phyloP scores from a whole-genome alignment of 164 flowering plant species.

The Vitis vinifera region ASM3070453v1 NC_081820.1:1330001-1330500 shows the following conservation, averaged over 20 bases:
- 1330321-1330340: constrained; percentile 18
- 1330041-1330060: constrained; percentile 32
- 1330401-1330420: constrained; percentile 35
- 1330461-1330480: constrained; percentile 33
- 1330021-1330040: constrained; percentile 14
- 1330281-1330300: not conserved
- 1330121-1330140: constrained; percentile 39
- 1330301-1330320: not conserved
- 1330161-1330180: constrained; percentile 36
- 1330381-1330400: constrained; percentile 34
- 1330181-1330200: constrained; percentile 36
- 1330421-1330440: constrained; percentile 38
- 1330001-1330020: constrained; percentile 4
- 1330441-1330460: constrained; percentile 36
- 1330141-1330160: constrained; percentile 39
- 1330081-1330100: constrained; percentile 38
- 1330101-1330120: constrained; percentile 41
- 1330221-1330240: too few species aligned
- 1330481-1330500: constrained; percentile 41
- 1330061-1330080: constrained; percentile 21
- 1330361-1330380: constrained; percentile 31
- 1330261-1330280: not conserved
- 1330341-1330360: constrained; percentile 30
- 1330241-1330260: too few species aligned
- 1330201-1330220: constrained; percentile 12